Evolutionary conservation across 2,329 filamentous ascomycete species (phyloP).

Genomic region (Beauveria medogensis): DNA sequence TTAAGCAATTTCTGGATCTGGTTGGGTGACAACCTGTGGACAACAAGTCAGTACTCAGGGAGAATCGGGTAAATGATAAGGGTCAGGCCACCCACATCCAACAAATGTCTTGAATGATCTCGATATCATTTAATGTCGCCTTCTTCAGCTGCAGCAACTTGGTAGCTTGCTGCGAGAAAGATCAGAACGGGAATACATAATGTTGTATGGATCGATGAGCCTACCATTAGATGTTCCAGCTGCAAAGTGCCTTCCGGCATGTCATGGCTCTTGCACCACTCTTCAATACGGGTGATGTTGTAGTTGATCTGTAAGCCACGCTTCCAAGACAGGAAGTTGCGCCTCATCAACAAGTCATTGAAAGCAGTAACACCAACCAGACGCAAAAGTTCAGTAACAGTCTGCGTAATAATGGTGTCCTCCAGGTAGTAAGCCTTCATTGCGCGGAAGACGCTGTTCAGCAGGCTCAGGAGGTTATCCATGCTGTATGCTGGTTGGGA

Average conservation of each 20-base stretch:
- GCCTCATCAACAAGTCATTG: conserved; percentile 94
- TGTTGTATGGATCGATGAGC: neutral
- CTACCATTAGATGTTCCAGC: conserved; percentile 93
- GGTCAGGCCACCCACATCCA: conserved; percentile 71
- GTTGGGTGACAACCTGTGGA: conserved; percentile 78
- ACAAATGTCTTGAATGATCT: conserved; percentile 99
- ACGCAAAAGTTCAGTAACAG: conserved; percentile 84
- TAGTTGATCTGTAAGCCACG: conserved; percentile 99
- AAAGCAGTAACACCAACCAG: conserved; percentile 96
- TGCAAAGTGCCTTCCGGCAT: conserved; percentile 98
- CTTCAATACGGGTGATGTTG: conserved; percentile 98
- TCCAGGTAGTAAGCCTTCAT: conserved; percentile 99
- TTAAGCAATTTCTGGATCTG: conserved; percentile 99
- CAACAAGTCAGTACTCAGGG: neutral
- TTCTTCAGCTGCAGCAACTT: conserved; percentile 98
- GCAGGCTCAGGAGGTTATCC: conserved; percentile 90
- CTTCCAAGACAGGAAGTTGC: conserved; percentile 99
- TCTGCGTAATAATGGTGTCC: conserved; percentile 91
- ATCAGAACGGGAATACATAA: conserved; percentile 19
- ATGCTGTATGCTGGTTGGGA: conserved; percentile 96
- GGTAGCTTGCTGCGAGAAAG: conserved; percentile 67
- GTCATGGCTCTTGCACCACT: conserved; percentile 99
- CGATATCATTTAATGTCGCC: conserved; percentile 96
- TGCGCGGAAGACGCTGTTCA: conserved; percentile 96
- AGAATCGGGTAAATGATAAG: neutral